Conservation (phyloP, 192 early-diverging fungal genomes). For the Jimgerdemannia flammicorona region DNA sequence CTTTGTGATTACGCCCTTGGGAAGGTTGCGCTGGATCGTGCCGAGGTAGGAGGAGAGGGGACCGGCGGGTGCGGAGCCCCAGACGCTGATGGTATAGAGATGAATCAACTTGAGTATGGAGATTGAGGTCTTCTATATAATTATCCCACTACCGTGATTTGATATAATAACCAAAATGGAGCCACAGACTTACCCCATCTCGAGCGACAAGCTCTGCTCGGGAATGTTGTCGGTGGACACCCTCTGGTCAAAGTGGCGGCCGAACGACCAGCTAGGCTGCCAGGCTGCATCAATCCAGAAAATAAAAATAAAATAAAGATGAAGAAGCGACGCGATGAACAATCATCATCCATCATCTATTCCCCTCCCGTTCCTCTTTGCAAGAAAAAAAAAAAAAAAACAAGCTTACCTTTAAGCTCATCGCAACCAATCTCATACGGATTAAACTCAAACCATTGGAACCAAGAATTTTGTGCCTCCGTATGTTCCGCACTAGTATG, state of each 20-base stretch:
- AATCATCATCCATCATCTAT: slow-evolving; percentile 35
- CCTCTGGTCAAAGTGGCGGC: slow-evolving; percentile 62
- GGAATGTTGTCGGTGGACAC: slow-evolving; percentile 53
- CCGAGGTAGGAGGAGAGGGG: background rate
- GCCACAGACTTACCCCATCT: slow-evolving; percentile 50
- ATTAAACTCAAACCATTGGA: slow-evolving; percentile 74
- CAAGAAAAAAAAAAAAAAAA: too few species aligned
- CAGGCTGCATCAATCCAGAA: slow-evolving; percentile 38
- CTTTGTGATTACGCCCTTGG: background rate
- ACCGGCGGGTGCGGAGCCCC: background rate
- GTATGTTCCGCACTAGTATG: slow-evolving; percentile 17
- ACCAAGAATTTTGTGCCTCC: slow-evolving; percentile 35
- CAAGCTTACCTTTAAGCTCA: slow-evolving; percentile 34
- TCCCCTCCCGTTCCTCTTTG: too few species aligned
- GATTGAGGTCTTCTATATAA: background rate
- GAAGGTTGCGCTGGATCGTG: background rate
- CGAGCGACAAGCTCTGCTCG: slow-evolving; percentile 64
- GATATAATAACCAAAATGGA: background rate
- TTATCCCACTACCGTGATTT: background rate
- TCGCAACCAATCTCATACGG: slow-evolving; percentile 72
- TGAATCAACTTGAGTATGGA: too few species aligned
- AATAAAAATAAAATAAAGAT: too few species aligned
- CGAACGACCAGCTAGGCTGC: slow-evolving; percentile 77
- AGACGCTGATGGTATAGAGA: background rate
- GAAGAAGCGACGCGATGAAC: too few species aligned